These are phyloP conservation scores for Penicillium steckii DNA, from an alignment of 495 filamentous ascomycete genomes.

Conservation along the genomic window DNA sequence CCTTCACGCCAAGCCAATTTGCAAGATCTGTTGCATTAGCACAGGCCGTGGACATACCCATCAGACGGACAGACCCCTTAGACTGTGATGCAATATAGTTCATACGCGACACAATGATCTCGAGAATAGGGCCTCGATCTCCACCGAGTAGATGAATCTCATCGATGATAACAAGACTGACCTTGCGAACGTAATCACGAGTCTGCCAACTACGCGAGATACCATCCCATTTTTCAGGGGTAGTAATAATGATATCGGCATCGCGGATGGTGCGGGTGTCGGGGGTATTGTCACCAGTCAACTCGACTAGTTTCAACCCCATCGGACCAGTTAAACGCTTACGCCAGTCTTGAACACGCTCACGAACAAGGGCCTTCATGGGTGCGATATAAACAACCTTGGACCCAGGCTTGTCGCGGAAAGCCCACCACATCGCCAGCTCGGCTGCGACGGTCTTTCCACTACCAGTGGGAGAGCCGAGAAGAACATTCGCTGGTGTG, in stretches of 20 bases:
- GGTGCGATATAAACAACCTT: slow-evolving; percentile 99
- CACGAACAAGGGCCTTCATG: slow-evolving; percentile 97
- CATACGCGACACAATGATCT: slow-evolving; percentile 99
- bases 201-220: slow-evolving; percentile 98
- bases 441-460: slow-evolving; percentile 97
- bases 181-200: slow-evolving; percentile 90
- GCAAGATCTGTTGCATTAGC: slow-evolving; percentile 92
- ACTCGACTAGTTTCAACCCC: slow-evolving; percentile 87
- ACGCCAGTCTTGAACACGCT: slow-evolving; percentile 95
- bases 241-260: slow-evolving; percentile 97
- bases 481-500: slow-evolving; percentile 82
- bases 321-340: slow-evolving; percentile 78
- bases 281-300: slow-evolving; percentile 98
- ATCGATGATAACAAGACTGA: slow-evolving; percentile 96
- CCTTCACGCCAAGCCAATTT: slow-evolving; percentile 97
- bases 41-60: slow-evolving; percentile 98
- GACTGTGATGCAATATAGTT: slow-evolving; percentile 95
- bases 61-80: slow-evolving; percentile 80
- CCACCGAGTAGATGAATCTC: slow-evolving; percentile 97
- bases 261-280: slow-evolving; percentile 92
- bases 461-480: slow-evolving; percentile 96
- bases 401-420: slow-evolving; percentile 89
- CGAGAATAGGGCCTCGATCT: slow-evolving; percentile 93
- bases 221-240: slow-evolving; percentile 99
- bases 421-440: slow-evolving; percentile 99